A percentile compares a stretch with the other conserved stretches of the same genome.
Evolutionary conservation across 352 stramenopile species (phyloP).

Genomic region (Phytopythium litorale): DNA sequence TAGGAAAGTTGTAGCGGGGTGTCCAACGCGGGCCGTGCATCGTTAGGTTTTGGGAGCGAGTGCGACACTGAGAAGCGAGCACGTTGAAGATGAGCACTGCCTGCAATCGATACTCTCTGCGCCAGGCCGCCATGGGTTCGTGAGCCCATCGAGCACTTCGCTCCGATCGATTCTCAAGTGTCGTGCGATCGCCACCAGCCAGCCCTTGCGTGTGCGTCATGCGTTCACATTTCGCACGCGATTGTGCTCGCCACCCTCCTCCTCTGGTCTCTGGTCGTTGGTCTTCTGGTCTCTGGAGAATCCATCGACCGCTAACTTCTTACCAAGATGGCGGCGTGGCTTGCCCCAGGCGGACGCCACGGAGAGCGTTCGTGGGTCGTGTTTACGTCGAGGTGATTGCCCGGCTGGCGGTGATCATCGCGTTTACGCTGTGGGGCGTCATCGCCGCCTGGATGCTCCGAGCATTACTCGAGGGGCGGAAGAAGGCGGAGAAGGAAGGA

Average conservation of each 20-base stretch:
- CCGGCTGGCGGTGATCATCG: background rate
- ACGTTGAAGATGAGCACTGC: background rate
- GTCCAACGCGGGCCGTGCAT: background rate
- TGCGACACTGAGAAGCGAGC: background rate
- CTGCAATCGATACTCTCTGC: background rate
- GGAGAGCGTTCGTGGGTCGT: background rate
- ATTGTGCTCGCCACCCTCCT: too few relatives aligned
- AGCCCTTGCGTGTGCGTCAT: too few relatives aligned
- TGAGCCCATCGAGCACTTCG: too few relatives aligned
- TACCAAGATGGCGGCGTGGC: background rate
- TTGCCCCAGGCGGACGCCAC: background rate
- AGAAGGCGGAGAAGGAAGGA: background rate
- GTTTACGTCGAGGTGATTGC: background rate
- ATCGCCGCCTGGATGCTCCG: background rate
- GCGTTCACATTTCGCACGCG: too few relatives aligned
- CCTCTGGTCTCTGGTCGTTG: too few relatives aligned
- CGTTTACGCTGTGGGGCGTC: constrained; percentile 2
- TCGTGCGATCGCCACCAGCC: too few relatives aligned
- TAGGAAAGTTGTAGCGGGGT: constrained; percentile 39
- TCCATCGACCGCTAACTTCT: too few relatives aligned
- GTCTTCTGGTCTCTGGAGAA: too few relatives aligned
- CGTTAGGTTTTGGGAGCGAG: background rate
- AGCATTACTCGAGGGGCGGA: background rate
- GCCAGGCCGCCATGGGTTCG: too few relatives aligned
- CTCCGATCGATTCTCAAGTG: too few relatives aligned